Conservation (phyloP, 2,329 filamentous ascomycete species). For the Colletotrichum salicis region DNA sequence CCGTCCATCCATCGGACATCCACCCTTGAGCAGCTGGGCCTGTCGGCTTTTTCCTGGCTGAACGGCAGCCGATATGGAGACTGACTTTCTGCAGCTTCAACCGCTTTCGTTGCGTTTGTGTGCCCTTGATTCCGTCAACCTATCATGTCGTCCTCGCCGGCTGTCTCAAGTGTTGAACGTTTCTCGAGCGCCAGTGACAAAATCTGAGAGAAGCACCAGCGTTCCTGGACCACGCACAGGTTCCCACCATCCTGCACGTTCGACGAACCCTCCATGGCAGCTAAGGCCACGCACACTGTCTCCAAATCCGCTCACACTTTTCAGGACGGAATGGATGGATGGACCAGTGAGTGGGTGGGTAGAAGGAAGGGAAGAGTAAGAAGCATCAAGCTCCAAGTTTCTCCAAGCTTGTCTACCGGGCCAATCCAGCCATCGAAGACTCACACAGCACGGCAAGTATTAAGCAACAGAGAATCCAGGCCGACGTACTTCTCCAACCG, state of each 20-base stretch:
- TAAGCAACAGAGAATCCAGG: background rate
- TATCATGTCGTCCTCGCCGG: conserved; percentile 5
- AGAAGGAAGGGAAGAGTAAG: background rate
- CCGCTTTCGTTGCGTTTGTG: background rate
- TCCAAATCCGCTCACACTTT: conserved; percentile 18
- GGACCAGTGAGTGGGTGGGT: background rate
- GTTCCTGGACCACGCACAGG: conserved; percentile 20
- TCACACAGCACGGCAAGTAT: conserved; percentile 26
- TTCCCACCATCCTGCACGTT: conserved; percentile 14
- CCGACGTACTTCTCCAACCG: conserved; percentile 14
- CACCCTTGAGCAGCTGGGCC: background rate
- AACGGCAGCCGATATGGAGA: background rate
- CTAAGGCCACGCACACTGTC: conserved; percentile 14
- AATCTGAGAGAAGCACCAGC: conserved; percentile 4
- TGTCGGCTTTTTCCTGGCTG: conserved; percentile 5
- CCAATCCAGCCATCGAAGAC: background rate
- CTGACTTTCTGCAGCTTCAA: conserved; percentile 25
- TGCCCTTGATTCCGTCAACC: background rate
- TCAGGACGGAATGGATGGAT: conserved; percentile 1
- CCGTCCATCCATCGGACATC: conserved; percentile 4
- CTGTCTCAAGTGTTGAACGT: background rate
- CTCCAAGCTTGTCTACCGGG: conserved; percentile 15
- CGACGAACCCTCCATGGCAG: conserved; percentile 32
- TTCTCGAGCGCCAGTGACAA: conserved; percentile 20
- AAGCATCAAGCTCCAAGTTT: background rate